phyloP scores from a whole-genome alignment of 768 basidiomycete genomes.

The Lactarius sanguifluus region DNA sequence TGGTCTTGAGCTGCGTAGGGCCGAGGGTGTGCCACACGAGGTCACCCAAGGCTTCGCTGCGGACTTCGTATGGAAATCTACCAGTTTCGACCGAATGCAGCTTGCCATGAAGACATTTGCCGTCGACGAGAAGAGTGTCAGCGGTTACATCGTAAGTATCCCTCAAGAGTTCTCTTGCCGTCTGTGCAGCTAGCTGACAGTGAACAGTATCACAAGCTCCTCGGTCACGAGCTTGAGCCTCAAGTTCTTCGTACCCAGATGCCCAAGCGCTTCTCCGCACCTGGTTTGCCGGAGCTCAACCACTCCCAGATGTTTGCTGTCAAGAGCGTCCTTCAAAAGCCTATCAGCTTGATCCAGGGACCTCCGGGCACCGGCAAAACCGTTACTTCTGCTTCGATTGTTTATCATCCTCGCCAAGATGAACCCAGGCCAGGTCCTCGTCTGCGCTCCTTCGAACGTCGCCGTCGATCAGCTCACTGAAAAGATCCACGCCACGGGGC shows the following conservation, averaged over 20 bases:
- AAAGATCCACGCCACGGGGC: constrained; percentile 98
- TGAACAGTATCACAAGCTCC: constrained; percentile 90
- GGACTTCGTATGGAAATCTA: constrained; percentile 99
- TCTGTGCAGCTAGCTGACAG: constrained; percentile 10
- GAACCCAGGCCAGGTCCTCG: constrained; percentile 99
- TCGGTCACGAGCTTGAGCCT: constrained; percentile 96
- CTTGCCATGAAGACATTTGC: constrained; percentile 99
- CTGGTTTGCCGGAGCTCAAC: constrained; percentile 95
- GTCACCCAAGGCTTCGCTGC: constrained; percentile 93
- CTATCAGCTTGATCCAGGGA: constrained; percentile 95
- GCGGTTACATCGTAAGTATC: constrained; percentile 89
- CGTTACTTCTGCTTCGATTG: constrained; percentile 97
- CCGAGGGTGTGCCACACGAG: constrained; percentile 92
- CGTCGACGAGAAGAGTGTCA: constrained; percentile 98
- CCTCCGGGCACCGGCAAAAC: constrained; percentile 99
- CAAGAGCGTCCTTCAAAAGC: constrained; percentile 98
- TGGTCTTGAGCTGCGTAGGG: constrained; percentile 84
- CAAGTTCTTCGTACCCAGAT: constrained; percentile 88
- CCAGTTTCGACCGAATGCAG: constrained; percentile 99
- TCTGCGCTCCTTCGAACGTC: constrained; percentile 98
- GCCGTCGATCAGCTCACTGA: constrained; percentile 99
- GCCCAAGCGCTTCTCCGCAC: constrained; percentile 97
- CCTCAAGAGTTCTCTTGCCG: not conserved
- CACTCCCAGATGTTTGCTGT: constrained; percentile 99
- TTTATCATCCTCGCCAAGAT: constrained; percentile 98